phyloP scores from a whole-genome alignment of 2,329 filamentous ascomycete genomes.

The Colletotrichum magnum region DNA sequence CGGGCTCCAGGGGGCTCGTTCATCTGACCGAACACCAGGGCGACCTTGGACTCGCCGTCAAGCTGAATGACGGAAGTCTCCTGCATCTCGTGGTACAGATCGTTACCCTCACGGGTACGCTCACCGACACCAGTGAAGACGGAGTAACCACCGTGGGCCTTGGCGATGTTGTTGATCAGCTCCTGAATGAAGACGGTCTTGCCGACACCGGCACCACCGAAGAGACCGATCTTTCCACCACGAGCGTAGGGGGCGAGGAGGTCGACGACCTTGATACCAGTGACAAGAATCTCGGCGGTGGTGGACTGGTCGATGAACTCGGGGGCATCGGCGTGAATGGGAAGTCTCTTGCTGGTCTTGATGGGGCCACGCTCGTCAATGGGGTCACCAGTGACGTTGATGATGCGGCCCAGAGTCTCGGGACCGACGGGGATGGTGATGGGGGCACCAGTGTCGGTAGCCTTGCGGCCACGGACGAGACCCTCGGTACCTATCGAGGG shows the following conservation, averaged over 20 bases:
- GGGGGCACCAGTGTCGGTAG: constrained; percentile 89
- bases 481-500: constrained; percentile 88
- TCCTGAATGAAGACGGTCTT: constrained; percentile 99
- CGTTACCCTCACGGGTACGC: constrained; percentile 99
- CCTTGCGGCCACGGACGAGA: constrained; percentile 93
- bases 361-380: constrained; percentile 99
- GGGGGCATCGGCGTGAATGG: constrained; percentile 96
- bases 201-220: constrained; percentile 99
- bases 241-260: constrained; percentile 98
- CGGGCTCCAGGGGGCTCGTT: constrained; percentile 99
- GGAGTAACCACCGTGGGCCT: constrained; percentile 99
- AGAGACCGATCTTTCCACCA: constrained; percentile 99
- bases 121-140: constrained; percentile 99
- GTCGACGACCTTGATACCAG: constrained; percentile 99
- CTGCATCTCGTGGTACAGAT: constrained; percentile 99
- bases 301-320: constrained; percentile 96
- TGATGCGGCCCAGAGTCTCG: constrained; percentile 96
- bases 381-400: constrained; percentile 99
- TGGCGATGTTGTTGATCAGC: constrained; percentile 99
- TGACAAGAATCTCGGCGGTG: constrained; percentile 94
- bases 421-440: constrained; percentile 97
- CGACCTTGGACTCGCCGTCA: constrained; percentile 99
- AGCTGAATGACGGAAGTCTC: constrained; percentile 99
- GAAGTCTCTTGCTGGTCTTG: constrained; percentile 88
- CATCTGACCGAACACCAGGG: constrained; percentile 99